Percentiles rank a stretch among this genome's conserved stretches.
Evolutionary conservation across 1,139 yeast genomes (phyloP).

Genomic region (Nakaseomyces delphensis): DNA sequence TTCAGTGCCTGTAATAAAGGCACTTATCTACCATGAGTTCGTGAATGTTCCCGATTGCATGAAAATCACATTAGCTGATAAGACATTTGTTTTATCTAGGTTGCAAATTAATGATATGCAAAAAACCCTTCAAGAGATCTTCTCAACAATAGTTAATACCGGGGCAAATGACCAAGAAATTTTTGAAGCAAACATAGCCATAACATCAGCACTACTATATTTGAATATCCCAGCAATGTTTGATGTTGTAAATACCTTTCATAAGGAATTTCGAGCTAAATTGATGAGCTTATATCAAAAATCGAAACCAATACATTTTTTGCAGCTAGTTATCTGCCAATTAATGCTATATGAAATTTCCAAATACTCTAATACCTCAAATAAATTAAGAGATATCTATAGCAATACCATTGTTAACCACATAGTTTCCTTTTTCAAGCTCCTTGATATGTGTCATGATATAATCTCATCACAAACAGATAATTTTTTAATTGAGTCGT

Average conservation of each 20-base stretch:
- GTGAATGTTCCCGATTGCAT: constrained; percentile 16
- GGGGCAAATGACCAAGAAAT: constrained; percentile 26
- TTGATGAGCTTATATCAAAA: constrained; percentile 17
- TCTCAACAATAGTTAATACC: constrained; percentile 17
- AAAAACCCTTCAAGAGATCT: constrained; percentile 12
- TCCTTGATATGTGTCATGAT: constrained; percentile 18
- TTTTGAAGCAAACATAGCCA: constrained; percentile 10
- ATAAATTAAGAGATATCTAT: constrained; percentile 12
- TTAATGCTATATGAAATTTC: constrained; percentile 24
- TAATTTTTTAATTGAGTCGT: constrained; percentile 15
- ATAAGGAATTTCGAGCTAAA: constrained; percentile 23
- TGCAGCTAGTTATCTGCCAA: constrained; percentile 26
- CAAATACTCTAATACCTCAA: constrained; percentile 17
- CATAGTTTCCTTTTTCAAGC: constrained; percentile 23
- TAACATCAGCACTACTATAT: constrained; percentile 18
- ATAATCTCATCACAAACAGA: constrained; percentile 9
- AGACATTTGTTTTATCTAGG: constrained; percentile 19
- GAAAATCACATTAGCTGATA: constrained; percentile 13
- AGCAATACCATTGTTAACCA: constrained; percentile 20
- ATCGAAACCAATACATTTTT: constrained; percentile 30
- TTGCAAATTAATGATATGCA: constrained; percentile 13
- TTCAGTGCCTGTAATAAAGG: constrained; percentile 11
- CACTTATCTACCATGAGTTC: constrained; percentile 11
- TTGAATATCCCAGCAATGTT: constrained; percentile 17
- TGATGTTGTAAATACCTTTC: constrained; percentile 20